Percentiles rank a stretch among this genome's conserved stretches.
These are phyloP conservation scores for Candida silvicultrix DNA, from an alignment of 805 yeast genomes.

Conservation along the genomic window DNA sequence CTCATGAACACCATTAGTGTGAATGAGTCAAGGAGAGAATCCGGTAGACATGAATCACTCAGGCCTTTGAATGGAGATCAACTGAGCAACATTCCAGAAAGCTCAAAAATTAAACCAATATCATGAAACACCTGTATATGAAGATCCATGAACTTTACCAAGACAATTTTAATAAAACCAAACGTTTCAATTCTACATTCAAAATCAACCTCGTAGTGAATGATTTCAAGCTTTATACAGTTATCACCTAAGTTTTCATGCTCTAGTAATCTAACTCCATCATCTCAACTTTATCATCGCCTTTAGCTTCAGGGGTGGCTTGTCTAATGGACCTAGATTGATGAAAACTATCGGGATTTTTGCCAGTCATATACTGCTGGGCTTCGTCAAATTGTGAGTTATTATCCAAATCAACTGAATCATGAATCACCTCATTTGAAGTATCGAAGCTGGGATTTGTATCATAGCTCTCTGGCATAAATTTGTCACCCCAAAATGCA, in stretches of 20 bases:
- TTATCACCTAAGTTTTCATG: too few species aligned
- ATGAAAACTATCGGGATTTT: background rate
- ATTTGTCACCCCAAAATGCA: constrained; percentile 53
- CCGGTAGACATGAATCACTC: constrained; percentile 11
- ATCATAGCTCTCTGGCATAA: constrained; percentile 22
- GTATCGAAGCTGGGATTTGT: constrained; percentile 1
- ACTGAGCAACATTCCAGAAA: background rate
- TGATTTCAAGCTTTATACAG: too few species aligned
- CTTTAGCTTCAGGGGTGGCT: background rate
- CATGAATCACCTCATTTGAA: background rate
- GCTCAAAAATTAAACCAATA: background rate
- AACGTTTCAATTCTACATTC: background rate
- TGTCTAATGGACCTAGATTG: background rate
- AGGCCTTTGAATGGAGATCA: constrained; percentile 16
- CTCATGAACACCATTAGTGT: constrained; percentile 15
- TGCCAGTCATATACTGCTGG: background rate
- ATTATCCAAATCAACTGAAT: background rate
- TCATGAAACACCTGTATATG: background rate
- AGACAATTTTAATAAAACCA: background rate
- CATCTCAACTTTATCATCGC: background rate
- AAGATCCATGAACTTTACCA: background rate
- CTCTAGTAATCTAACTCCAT: background rate
- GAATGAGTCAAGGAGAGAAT: constrained; percentile 19
- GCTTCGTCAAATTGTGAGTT: background rate
- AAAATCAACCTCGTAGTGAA: too few species aligned